Evolutionary conservation across 495 filamentous ascomycete genomes (phyloP).

Genomic region (Podospora australis): DNA sequence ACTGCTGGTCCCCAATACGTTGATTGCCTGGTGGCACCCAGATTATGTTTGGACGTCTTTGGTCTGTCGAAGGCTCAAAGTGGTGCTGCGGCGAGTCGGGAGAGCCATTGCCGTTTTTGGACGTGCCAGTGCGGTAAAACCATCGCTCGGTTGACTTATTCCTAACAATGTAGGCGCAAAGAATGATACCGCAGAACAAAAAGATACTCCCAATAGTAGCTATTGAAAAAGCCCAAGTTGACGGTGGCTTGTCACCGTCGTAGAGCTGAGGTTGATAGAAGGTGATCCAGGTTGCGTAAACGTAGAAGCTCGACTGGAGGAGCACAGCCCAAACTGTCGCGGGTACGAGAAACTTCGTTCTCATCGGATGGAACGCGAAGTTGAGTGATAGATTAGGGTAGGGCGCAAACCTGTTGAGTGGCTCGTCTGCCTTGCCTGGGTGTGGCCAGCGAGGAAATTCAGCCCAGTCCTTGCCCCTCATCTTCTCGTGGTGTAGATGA

Average conservation of each 20-base stretch:
- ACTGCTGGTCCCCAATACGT: not conserved
- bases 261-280: not conserved
- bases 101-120: not conserved
- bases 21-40: not conserved
- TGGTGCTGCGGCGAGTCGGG: too few species aligned
- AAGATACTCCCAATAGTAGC: not conserved
- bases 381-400: slow-evolving; percentile 43
- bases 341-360: not conserved
- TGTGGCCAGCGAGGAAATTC: too few species aligned
- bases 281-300: not conserved
- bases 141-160: not conserved
- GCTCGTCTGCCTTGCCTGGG: too few species aligned
- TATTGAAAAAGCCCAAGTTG: not conserved
- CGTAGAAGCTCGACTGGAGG: not conserved
- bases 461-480: not conserved
- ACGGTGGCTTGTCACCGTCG: not conserved
- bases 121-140: not conserved
- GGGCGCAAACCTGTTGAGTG: slow-evolving; percentile 28
- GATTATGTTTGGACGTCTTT: not conserved
- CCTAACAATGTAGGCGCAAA: not conserved
- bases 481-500: slow-evolving; percentile 14
- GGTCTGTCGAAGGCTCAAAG: too few species aligned
- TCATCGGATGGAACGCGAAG: slow-evolving; percentile 16
- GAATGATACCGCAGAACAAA: not conserved
- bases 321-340: not conserved